phyloP scores from a whole-genome alignment of 2,329 filamentous ascomycete genomes.

The Colletotrichum sp. region DNA sequence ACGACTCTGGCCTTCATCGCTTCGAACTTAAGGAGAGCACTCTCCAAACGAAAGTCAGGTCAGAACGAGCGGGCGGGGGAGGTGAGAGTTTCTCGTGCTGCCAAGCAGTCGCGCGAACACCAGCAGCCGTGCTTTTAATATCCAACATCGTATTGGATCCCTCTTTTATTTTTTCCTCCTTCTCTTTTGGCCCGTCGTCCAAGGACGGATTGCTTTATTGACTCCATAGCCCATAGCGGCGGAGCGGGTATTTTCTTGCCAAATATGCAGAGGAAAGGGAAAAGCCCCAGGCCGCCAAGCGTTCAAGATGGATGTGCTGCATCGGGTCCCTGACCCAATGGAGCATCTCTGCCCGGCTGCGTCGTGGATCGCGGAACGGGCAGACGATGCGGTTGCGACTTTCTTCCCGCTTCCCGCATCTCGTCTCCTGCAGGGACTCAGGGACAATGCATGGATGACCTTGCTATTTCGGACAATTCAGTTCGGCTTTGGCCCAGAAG shows the following conservation, averaged over 20 bases:
- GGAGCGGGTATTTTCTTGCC: background rate
- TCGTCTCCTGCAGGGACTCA: background rate
- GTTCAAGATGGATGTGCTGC: background rate
- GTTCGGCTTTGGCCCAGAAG: background rate
- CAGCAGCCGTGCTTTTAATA: background rate
- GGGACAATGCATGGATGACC: background rate
- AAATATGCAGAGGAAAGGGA: background rate
- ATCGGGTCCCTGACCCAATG: conserved; percentile 9
- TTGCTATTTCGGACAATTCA: background rate
- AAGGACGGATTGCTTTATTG: background rate
- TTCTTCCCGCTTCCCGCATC: background rate
- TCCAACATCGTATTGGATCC: background rate
- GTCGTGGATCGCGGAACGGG: background rate
- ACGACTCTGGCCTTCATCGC: background rate
- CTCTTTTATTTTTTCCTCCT: background rate
- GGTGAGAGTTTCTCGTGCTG: background rate
- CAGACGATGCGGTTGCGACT: background rate
- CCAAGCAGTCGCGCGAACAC: background rate
- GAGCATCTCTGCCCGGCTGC: background rate
- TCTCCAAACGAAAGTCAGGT: background rate
- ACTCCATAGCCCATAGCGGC: background rate
- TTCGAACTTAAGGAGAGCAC: background rate
- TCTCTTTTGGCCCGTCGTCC: background rate
- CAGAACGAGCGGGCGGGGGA: background rate
- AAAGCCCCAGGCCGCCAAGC: background rate